A percentile compares a stretch with the other conserved stretches of the same genome.
Evolutionary conservation across 2,329 filamentous ascomycete species (phyloP).

Genomic region (Colletotrichum incanum): DNA sequence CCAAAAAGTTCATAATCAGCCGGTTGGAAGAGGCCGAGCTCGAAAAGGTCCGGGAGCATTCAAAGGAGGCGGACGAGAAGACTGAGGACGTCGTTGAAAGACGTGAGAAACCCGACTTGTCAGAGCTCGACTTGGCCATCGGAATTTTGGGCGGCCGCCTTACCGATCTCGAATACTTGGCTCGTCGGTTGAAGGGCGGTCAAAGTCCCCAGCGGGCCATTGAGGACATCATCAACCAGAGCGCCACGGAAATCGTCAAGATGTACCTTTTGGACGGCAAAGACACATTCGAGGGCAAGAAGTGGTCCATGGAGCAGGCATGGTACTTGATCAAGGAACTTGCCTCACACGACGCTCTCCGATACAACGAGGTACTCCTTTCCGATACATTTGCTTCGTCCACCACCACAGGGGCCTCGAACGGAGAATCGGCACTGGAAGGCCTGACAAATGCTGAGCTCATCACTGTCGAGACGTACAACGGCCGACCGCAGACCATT

Average conservation of each 20-base stretch:
- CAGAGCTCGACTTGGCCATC: slow-evolving; percentile 86
- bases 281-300: slow-evolving; percentile 63
- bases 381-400: slow-evolving; percentile 80
- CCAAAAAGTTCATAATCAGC: slow-evolving; percentile 90
- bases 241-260: slow-evolving; percentile 91
- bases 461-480: slow-evolving; percentile 80
- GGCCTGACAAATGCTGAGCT: slow-evolving; percentile 89
- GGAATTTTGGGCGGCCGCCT: slow-evolving; percentile 88
- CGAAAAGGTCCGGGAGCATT: slow-evolving; percentile 38
- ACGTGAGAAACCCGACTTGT: slow-evolving; percentile 63
- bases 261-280: slow-evolving; percentile 85
- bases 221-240: slow-evolving; percentile 89
- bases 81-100: slow-evolving; percentile 50
- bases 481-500: slow-evolving; percentile 84
- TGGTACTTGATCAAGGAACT: slow-evolving; percentile 90
- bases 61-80: slow-evolving; percentile 48
- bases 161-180: slow-evolving; percentile 95
- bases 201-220: slow-evolving; percentile 87
- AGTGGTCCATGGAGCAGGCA: slow-evolving; percentile 88
- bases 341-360: slow-evolving; percentile 76
- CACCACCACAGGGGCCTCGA: slow-evolving; percentile 61
- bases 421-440: slow-evolving; percentile 83
- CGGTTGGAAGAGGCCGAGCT: slow-evolving; percentile 74
- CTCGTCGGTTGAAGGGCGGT: slow-evolving; percentile 89
- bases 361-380: slow-evolving; percentile 90